Percentiles rank a stretch among this genome's conserved stretches.
phyloP scores from a whole-genome alignment of 2,329 filamentous ascomycete species.

The Grosmannia clavigera region DNA sequence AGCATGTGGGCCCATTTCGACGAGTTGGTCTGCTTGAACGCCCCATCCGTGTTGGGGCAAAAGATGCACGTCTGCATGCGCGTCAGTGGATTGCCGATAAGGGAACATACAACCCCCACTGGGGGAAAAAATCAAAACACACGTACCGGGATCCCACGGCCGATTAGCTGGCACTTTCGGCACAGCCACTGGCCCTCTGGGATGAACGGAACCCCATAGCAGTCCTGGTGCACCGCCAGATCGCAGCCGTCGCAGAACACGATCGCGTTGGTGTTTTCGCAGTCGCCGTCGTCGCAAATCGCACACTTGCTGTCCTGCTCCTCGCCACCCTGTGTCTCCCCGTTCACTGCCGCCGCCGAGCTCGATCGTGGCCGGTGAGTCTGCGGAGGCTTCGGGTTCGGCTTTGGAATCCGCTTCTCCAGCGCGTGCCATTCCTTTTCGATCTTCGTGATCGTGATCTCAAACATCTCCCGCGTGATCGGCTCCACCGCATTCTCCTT shows the following conservation, averaged over 20 bases:
- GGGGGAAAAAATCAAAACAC: conserved; percentile 14
- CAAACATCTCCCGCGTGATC: conserved; percentile 88
- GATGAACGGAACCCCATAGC: conserved; percentile 96
- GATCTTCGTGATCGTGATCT: conserved; percentile 97
- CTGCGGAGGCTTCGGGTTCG: conserved; percentile 90
- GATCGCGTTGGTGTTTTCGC: conserved; percentile 97
- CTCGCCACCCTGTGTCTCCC: conserved; percentile 75
- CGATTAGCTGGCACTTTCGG: conserved; percentile 90
- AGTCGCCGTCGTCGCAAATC: conserved; percentile 98
- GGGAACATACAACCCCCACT: neutral
- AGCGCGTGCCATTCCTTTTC: conserved; percentile 97
- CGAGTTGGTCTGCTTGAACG: conserved; percentile 95
- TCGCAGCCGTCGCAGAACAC: conserved; percentile 98
- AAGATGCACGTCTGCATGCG: conserved; percentile 73
- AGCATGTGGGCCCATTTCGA: conserved; percentile 95
- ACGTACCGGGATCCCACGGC: conserved; percentile 67
- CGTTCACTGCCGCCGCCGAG: conserved; percentile 89
- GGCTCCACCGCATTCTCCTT: conserved; percentile 62
- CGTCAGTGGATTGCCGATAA: conserved; percentile 4
- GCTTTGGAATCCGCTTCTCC: conserved; percentile 93
- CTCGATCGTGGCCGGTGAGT: conserved; percentile 87
- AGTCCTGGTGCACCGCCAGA: conserved; percentile 94
- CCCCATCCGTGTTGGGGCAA: conserved; percentile 92
- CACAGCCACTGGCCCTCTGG: conserved; percentile 98
- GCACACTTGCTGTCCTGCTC: conserved; percentile 96